Base-by-base conservation (phyloP, 176 grass and related monocot species). In the Eleusine coracana region DNA sequence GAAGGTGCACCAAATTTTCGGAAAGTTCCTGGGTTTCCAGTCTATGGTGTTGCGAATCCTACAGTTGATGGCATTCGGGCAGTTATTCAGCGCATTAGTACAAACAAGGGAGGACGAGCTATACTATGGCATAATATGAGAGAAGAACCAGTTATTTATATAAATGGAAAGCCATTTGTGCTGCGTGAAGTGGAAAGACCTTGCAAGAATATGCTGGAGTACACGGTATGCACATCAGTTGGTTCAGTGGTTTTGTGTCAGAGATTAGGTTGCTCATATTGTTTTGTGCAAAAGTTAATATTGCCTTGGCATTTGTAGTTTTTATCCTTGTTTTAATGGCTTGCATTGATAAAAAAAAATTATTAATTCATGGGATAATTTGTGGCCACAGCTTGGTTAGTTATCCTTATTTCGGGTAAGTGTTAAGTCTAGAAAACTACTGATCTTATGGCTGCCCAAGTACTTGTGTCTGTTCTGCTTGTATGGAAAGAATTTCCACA, bases 91-190 rank as follows among this genome's bases (percentile, higher is more conserved):
- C 78, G 86, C 14, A 85, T 96, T 69, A 90, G 87, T 89, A 88
- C 89, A 77, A 95, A 83, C 84, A 95, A 98, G 68, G 96, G 93
- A 82, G 87, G 91, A n/a, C 70, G 87, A 12, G 87, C 93, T 12
- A 85, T 98, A 83, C 82, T 98, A 61, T 98, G 96, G 96, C 96
- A 98, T 84, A 98, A 98, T 76, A 98, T 98, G 96, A 93, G 96
- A 83, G 96, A 98, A 96, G 96, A 98, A 74, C 96, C 96, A 25
- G 96, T 98, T 85, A 88, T 98, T 74, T 98, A 96, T 77, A 98
- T 96, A 81, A 93, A 98, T 90, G 96, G 96, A 68, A 98, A 93
- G 63, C 96, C 96, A 73, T 95, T 96, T 92, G 96, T 98, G 66
- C 80, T 98, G 75, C 96, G 96, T 68, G 96, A 98, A 84, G 96